These are phyloP conservation scores for Pseudogymnoascus sp. DNA, from an alignment of 2,329 filamentous ascomycete genomes.

Conservation along the genomic window DNA sequence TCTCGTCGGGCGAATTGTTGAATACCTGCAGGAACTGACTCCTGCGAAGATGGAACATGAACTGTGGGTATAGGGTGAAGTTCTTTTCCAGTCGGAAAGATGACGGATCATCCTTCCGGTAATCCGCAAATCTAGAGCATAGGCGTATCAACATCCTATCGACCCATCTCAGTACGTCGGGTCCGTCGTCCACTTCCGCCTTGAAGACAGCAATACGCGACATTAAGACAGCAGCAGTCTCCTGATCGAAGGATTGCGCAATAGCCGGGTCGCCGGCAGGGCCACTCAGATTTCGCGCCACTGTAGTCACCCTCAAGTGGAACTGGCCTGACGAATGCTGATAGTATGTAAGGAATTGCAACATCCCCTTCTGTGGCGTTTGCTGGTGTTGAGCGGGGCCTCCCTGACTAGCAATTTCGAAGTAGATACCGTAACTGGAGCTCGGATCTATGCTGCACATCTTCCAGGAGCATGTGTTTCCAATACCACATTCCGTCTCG, in stretches of 20 bases:
- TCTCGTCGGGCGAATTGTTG: slow-evolving; percentile 98
- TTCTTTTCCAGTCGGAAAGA: slow-evolving; percentile 98
- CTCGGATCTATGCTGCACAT: slow-evolving; percentile 97
- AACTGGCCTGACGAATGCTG: slow-evolving; percentile 95
- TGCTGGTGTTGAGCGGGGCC: slow-evolving; percentile 79
- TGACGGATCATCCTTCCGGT: slow-evolving; percentile 93
- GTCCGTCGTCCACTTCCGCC: slow-evolving; percentile 94
- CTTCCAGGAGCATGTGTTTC: slow-evolving; percentile 98
- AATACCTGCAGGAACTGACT: slow-evolving; percentile 98
- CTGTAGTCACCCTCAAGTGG: slow-evolving; percentile 89
- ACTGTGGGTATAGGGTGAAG: slow-evolving; percentile 96
- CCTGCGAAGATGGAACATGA: slow-evolving; percentile 97
- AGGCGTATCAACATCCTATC: slow-evolving; percentile 96
- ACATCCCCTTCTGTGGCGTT: slow-evolving; percentile 83
- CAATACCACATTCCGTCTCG: slow-evolving; percentile 96
- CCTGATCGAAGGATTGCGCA: slow-evolving; percentile 95
- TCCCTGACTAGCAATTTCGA: slow-evolving; percentile 92
- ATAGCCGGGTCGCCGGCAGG: slow-evolving; percentile 91
- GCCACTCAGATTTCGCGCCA: slow-evolving; percentile 82
- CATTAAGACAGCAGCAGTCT: slow-evolving; percentile 96
- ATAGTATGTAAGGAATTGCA: slow-evolving; percentile 98
- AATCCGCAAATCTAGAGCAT: slow-evolving; percentile 94
- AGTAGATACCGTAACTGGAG: slow-evolving; percentile 92
- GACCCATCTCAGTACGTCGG: slow-evolving; percentile 97
- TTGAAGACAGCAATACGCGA: slow-evolving; percentile 99